These are phyloP conservation scores for Lipomyces spencermartinsiae DNA, from an alignment of 805 yeast species.

Conservation along the genomic window DNA sequence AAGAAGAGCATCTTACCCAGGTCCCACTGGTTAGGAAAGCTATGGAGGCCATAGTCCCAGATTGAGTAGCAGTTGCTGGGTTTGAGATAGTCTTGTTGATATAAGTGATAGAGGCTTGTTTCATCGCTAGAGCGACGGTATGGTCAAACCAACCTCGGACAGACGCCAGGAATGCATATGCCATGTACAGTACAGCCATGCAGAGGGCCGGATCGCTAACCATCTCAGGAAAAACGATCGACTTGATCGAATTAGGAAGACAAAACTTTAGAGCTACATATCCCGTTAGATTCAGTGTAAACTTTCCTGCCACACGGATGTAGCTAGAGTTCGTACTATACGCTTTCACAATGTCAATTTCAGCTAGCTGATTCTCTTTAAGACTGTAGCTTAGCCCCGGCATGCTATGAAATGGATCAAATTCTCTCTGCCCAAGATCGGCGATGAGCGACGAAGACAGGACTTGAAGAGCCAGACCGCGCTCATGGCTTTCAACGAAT, in stretches of 20 bases:
- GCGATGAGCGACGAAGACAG: not conserved
- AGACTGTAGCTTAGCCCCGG: constrained; percentile 3
- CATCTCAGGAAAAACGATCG: not conserved
- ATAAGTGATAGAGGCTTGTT: constrained; percentile 1
- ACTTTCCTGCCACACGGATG: not conserved
- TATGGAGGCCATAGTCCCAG: constrained; percentile 1
- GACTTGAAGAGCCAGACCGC: not conserved
- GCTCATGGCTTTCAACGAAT: not conserved
- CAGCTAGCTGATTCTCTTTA: not conserved
- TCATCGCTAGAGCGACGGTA: not conserved
- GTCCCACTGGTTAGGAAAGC: constrained; percentile 1
- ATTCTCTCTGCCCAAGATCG: not conserved
- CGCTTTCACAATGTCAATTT: not conserved
- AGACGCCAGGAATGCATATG: not conserved
- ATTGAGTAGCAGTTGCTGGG: not conserved
- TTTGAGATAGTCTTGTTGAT: not conserved
- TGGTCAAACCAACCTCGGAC: constrained; percentile 1
- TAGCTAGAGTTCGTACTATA: not conserved
- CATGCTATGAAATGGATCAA: constrained; percentile 1
- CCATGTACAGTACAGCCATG: not conserved
- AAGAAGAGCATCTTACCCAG: constrained; percentile 1
- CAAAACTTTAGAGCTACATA: not conserved
- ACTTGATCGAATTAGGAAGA: constrained; percentile 2
- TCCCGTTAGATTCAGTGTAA: not conserved
- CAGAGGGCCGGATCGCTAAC: not conserved